These are phyloP conservation scores for Lepidium didymum DNA, from an alignment of 345 rosid genomes.

Conservation along the genomic window DNA sequence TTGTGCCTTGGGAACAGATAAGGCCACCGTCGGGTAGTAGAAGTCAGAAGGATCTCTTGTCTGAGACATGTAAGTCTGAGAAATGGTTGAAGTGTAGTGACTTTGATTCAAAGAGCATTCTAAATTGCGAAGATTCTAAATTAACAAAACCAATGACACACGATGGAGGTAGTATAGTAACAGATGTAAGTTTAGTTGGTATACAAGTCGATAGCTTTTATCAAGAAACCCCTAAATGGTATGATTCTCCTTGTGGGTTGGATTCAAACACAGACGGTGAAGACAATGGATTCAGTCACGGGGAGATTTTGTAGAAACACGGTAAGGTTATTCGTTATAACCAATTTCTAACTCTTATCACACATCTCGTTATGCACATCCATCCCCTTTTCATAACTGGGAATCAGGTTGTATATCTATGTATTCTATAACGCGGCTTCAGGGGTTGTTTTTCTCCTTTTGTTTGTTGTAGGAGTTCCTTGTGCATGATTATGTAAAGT, in stretches of 20 bases:
- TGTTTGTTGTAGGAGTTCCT: conserved; percentile 18
- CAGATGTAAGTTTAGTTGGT: conserved; percentile 86
- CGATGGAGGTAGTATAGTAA: conserved; percentile 53
- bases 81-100: conserved; percentile 89
- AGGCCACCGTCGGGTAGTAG: conserved; percentile 47
- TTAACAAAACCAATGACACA: conserved; percentile 78
- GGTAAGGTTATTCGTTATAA: conserved; percentile 4
- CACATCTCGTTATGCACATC: conserved; percentile 6
- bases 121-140: conserved; percentile 85
- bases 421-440: background rate
- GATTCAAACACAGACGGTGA: conserved; percentile 80
- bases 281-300: conserved; percentile 78
- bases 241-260: conserved; percentile 92
- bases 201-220: conserved; percentile 97
- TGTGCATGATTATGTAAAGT: conserved; percentile 25
- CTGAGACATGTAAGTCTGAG: conserved; percentile 74
- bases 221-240: conserved; percentile 91
- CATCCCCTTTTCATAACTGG: conserved; percentile 2
- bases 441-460: conserved; percentile 1
- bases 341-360: conserved; percentile 21
- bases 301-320: conserved; percentile 57
- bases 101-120: conserved; percentile 89
- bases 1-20: conserved; percentile 73
- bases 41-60: conserved; percentile 60
- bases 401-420: conserved; percentile 26